Evolutionary conservation across 1,284 basidiomycete species (phyloP).

Genomic region (Coniferiporia sulphurascens): DNA sequence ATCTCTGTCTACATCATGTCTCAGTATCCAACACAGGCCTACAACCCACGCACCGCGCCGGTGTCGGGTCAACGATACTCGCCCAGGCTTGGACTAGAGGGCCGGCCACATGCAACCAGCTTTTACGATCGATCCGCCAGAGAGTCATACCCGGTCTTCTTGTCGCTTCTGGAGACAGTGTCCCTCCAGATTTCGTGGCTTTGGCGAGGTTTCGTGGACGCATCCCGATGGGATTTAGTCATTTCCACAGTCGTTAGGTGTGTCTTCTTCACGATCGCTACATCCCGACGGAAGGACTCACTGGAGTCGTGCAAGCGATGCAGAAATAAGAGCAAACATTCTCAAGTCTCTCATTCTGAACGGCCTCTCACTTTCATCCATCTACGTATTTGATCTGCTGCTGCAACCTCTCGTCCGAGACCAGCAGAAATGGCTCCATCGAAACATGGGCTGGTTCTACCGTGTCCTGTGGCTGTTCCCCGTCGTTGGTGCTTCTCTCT

Average conservation of each 20-base stretch:
- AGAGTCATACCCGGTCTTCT: slow-evolving; percentile 3
- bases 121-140: slow-evolving; percentile 1
- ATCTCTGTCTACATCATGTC: no score
- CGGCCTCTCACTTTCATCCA: slow-evolving; percentile 58
- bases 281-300: slow-evolving; percentile 14
- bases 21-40: no score
- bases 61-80: not conserved
- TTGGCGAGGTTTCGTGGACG: slow-evolving; percentile 58
- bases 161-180: slow-evolving; percentile 55
- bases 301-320: slow-evolving; percentile 43
- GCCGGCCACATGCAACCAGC: not conserved
- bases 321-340: slow-evolving; percentile 66
- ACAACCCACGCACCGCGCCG: no score
- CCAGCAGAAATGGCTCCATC: slow-evolving; percentile 60
- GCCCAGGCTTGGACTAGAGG: not conserved
- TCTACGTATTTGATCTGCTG: slow-evolving; percentile 67
- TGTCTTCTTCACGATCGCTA: slow-evolving; percentile 17
- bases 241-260: slow-evolving; percentile 46
- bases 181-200: slow-evolving; percentile 55
- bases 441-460: slow-evolving; percentile 71
- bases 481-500: slow-evolving; percentile 64
- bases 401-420: slow-evolving; percentile 64
- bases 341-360: slow-evolving; percentile 72
- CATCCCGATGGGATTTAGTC: slow-evolving; percentile 67
- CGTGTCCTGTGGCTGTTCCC: slow-evolving; percentile 72